Conservation (phyloP, 2,329 filamentous ascomycete species). For the Aspergillus tamarii region DNA sequence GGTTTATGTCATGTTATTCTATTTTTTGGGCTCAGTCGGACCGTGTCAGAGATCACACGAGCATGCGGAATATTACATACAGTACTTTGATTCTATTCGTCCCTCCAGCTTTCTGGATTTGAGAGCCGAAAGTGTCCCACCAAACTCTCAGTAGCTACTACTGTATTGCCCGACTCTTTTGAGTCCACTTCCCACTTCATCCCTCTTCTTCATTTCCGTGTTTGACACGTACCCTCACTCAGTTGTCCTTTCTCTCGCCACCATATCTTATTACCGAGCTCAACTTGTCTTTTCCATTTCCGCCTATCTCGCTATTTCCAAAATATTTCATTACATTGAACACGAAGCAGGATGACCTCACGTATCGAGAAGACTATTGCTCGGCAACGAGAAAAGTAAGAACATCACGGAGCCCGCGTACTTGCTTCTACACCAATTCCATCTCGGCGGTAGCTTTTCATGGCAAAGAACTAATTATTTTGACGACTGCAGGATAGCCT, state of each 20-base stretch:
- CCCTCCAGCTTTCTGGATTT: not conserved
- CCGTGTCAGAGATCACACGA: not conserved
- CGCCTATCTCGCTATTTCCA: not conserved
- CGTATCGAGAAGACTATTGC: constrained; percentile 71
- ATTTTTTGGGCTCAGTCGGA: not conserved
- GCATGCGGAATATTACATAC: not conserved
- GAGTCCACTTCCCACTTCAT: not conserved
- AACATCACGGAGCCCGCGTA: constrained; percentile 12
- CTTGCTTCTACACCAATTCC: not conserved
- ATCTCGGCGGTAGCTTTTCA: no score
- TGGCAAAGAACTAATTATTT: constrained; percentile 4
- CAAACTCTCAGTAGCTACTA: constrained; percentile 10
- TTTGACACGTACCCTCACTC: not conserved
- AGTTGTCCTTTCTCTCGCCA: not conserved
- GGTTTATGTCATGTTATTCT: not conserved
- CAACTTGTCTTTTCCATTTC: not conserved
- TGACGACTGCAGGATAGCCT: constrained; percentile 66
- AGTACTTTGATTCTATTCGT: not conserved
- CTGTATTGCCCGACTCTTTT: not conserved
- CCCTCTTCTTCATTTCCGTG: not conserved
- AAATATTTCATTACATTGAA: not conserved
- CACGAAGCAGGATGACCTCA: constrained; percentile 40
- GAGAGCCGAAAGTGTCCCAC: constrained; percentile 19
- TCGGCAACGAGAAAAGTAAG: constrained; percentile 75
- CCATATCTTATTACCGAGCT: not conserved